Evolutionary conservation across 2,329 filamentous ascomycete species (phyloP), one percentile per base, ranked within the genome.

Genomic region (Pseudopithomyces maydicus): DNA sequence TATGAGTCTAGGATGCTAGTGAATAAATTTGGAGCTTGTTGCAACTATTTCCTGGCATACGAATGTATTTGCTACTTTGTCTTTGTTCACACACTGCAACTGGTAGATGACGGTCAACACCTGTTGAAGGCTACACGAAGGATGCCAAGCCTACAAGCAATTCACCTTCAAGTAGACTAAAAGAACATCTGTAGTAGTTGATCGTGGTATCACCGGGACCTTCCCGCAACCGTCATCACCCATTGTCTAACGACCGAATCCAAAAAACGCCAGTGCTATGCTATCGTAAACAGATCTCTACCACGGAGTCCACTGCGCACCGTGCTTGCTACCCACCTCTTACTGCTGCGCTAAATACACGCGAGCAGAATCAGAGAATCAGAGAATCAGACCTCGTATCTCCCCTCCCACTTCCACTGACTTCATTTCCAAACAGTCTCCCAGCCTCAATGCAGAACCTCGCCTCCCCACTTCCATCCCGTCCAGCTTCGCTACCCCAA

Each of bases 401-500:
- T 57, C 4, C 54, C 52, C 70, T 62, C 3, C 65, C 64, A 17
- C 52, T 52, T 1, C 63, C 66, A 39, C 56, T 57, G 14, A 71
- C 58, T 55, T 75, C 72, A 38, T 72, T 90, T 19, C 92, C 91
- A 80, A 97, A 97, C 47, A 98, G 78, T 76, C 91, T 88, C 6
- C 91, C 92, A 3, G 94, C 94, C 77, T 98, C 94, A 58, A 95
- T 87, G 76, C 94, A 98, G 78, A 96, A 97, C 45, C 90, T 88
- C 43, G 82, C 85, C 65, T 87, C 84, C 5, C 88, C 89, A 84
- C 86, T 64, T 77, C 89, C 72, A 50, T 74, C 69, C 3, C 61
- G 57, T 2, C 73, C 75, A 1, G 74, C 72, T 84, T 99, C 95
- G 69, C 91, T 97, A 23, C 91, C 92, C 85, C 96, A 98, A 80